A percentile compares a stretch with the other conserved stretches of the same genome.
These are phyloP conservation scores for Salmacisia buchloeana DNA, from an alignment of 1,284 basidiomycete genomes.

Conservation along the genomic window DNA sequence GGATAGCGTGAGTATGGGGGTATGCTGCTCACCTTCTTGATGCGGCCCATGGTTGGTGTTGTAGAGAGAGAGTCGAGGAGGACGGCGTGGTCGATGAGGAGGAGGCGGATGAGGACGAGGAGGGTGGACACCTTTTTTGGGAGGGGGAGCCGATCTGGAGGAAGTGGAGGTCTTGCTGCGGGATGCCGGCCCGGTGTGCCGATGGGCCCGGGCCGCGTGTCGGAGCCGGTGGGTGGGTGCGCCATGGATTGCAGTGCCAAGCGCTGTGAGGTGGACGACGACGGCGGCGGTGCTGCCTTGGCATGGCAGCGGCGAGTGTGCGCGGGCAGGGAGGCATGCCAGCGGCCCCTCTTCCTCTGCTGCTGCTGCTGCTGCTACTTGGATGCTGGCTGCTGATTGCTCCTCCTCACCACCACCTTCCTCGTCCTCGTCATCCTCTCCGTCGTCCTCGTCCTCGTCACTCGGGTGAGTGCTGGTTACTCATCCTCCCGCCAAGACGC, in stretches of 20 bases:
- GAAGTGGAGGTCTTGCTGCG: not conserved
- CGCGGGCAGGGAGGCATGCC: not conserved
- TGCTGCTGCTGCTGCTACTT: not conserved
- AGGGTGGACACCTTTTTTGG: constrained; percentile 14
- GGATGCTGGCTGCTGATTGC: too few relatives aligned
- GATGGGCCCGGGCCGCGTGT: not conserved
- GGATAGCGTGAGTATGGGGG: not conserved
- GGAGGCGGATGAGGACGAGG: constrained; percentile 14
- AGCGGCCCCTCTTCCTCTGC: not conserved
- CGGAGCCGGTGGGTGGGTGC: not conserved
- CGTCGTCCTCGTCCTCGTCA: too few relatives aligned
- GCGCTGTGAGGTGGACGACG: not conserved
- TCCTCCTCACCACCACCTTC: too few relatives aligned
- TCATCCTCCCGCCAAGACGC: too few relatives aligned
- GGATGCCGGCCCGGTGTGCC: not conserved
- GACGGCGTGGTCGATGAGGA: constrained; percentile 5
- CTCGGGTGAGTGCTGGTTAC: too few relatives aligned
- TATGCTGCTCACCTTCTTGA: constrained; percentile 27
- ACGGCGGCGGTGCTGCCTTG: not conserved
- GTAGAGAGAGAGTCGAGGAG: too few relatives aligned
- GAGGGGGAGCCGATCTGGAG: constrained; percentile 22
- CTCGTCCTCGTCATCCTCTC: too few relatives aligned
- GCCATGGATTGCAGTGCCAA: not conserved
- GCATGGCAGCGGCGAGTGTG: not conserved
- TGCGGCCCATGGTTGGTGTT: constrained; percentile 9